A percentile compares a stretch with the other conserved stretches of the same genome.
phyloP scores from a whole-genome alignment of 345 rosid species.

The Toxicodendron radicans region DNA sequence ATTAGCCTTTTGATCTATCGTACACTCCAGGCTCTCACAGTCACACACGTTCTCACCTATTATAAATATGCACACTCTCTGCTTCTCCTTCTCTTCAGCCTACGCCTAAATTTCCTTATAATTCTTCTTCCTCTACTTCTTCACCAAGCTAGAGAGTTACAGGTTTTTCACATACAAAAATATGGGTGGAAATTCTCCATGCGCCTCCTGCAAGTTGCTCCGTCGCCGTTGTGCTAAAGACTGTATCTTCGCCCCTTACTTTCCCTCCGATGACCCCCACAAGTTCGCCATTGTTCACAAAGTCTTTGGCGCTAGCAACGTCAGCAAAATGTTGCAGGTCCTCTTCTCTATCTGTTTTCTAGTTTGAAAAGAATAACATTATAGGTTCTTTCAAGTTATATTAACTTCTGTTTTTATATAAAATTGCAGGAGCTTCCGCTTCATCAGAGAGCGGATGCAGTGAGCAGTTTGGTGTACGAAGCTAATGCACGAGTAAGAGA shows the following conservation, averaged over 20 bases:
- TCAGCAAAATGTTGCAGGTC: slow-evolving; percentile 75
- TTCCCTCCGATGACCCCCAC: slow-evolving; percentile 62
- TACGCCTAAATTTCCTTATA: neutral
- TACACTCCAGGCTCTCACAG: neutral
- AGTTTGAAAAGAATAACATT: too few species aligned
- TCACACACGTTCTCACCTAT: slow-evolving; percentile 6
- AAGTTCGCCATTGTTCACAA: slow-evolving; percentile 71
- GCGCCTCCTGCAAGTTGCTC: slow-evolving; percentile 69
- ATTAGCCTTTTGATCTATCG: neutral
- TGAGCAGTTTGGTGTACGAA: slow-evolving; percentile 68
- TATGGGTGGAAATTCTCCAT: slow-evolving; percentile 55
- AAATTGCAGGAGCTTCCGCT: slow-evolving; percentile 53
- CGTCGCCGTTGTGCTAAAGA: slow-evolving; percentile 66
- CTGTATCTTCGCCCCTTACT: slow-evolving; percentile 69
- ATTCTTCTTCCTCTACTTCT: neutral
- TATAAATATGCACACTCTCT: slow-evolving; percentile 29
- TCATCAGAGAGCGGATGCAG: slow-evolving; percentile 58
- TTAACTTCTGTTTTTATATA: too few species aligned
- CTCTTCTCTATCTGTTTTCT: neutral
- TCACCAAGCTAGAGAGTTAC: neutral
- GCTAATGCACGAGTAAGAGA: slow-evolving; percentile 63
- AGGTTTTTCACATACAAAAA: neutral
- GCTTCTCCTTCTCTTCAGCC: slow-evolving; percentile 14
- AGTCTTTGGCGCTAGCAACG: slow-evolving; percentile 72
- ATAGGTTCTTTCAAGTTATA: too few species aligned